Base-by-base conservation (phyloP, 2,329 filamentous ascomycete genomes). In the Colletotrichum paranaense region DNA sequence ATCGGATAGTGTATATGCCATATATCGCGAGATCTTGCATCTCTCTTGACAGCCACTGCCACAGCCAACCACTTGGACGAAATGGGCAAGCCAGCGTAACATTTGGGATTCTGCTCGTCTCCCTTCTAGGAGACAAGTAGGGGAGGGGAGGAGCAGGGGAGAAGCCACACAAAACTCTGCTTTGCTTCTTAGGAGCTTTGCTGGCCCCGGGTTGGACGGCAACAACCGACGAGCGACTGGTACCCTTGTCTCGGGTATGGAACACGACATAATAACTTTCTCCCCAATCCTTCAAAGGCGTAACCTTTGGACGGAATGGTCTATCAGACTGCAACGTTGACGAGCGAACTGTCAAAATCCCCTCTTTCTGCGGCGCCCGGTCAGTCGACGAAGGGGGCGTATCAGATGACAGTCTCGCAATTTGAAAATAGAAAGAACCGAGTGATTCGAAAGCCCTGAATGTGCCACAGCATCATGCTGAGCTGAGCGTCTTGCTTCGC, bases 331-430 rank as follows among this genome's bases (percentile, higher is more conserved):
- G 32, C 35, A 7, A 64, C 14, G 67, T 52, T 49, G 59, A 57
- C 52, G 35, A 68, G 67, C 35, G 26, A 46, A 32, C 59, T 56
- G 55, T 59, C 55, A 59, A 28, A 42, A 42, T 42, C 38, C 38
- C 38, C 38, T 42, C 16, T 32, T 55, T 26, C 14, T 14, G 4
- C 28, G 2, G 11, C 28, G 12, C 28, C 5, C 30, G 19, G 12
- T 16, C 24, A 32, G 30, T 24, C 24, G 42, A 67, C 11, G 55
- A 38, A 32, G 12, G 42, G 52, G 35, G n/a, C 30, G 38, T 32
- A 32, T 66, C 60, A 57, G 52, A 65, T 53, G 52, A 35, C 42
- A n/a, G 38, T 56, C 16, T 38, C 38, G 38, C 16, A 42, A 42
- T 42, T 42, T 28, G 16, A 9, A 42, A n/a, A n/a, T n/a, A n/a